Percentiles rank a stretch among this genome's conserved stretches.
phyloP scores from a whole-genome alignment of 2,329 filamentous ascomycete genomes.

The Cucurbitaria berberidis region DNA sequence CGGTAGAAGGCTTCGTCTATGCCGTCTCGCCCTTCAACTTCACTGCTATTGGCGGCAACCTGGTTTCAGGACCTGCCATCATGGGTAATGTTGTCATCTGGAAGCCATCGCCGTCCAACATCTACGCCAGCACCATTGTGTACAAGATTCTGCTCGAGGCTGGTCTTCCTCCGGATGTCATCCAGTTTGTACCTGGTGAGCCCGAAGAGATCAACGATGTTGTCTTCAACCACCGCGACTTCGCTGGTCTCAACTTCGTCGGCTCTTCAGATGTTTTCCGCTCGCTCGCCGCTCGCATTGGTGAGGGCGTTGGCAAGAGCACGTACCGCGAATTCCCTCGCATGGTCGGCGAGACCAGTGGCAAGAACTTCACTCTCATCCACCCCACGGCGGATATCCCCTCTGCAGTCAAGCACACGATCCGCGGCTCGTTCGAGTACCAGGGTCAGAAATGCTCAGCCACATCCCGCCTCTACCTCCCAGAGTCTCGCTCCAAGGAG shows the following conservation, averaged over 20 bases:
- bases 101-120: conserved; percentile 88
- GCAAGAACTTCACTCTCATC: conserved; percentile 89
- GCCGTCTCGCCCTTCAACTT: conserved; percentile 95
- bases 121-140: conserved; percentile 84
- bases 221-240: conserved; percentile 75
- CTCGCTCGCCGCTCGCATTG: conserved; percentile 82
- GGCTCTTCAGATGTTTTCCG: conserved; percentile 91
- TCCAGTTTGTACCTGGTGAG: conserved; percentile 90
- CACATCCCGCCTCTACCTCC: conserved; percentile 77
- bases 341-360: conserved; percentile 86
- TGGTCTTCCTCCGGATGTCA: conserved; percentile 82
- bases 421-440: conserved; percentile 86
- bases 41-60: conserved; percentile 88
- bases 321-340: conserved; percentile 83
- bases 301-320: conserved; percentile 76
- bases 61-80: conserved; percentile 79
- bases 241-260: conserved; percentile 91
- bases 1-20: conserved; percentile 92
- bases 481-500: conserved; percentile 72
- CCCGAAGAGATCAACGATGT: conserved; percentile 79
- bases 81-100: conserved; percentile 93
- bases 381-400: conserved; percentile 76
- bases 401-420: conserved; percentile 79
- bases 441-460: conserved; percentile 91
- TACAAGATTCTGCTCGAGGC: conserved; percentile 92